phyloP scores from a whole-genome alignment of 805 yeast genomes.

The Candida ortonii region DNA sequence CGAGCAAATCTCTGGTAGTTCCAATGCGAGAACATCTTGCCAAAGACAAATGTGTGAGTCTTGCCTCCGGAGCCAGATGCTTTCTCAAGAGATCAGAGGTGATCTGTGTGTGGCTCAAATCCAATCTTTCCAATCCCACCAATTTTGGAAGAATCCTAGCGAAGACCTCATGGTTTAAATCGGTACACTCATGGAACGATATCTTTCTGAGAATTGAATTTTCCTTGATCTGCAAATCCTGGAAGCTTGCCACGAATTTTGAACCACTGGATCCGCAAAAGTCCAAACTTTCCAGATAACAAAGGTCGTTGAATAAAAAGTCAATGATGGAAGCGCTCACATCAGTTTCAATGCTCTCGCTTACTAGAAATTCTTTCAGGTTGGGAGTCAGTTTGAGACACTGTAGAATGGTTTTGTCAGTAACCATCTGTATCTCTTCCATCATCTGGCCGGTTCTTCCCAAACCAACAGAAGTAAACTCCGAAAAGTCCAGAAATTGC shows the following conservation, averaged over 20 bases:
- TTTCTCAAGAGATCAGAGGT: conserved; percentile 57
- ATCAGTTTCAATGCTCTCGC: conserved; percentile 84
- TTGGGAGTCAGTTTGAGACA: conserved; percentile 65
- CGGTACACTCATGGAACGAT: conserved; percentile 87
- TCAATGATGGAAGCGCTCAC: conserved; percentile 58
- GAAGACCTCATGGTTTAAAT: conserved; percentile 57
- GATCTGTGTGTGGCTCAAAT: conserved; percentile 77
- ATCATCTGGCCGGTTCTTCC: conserved; percentile 91
- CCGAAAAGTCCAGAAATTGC: conserved; percentile 79
- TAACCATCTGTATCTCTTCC: conserved; percentile 87
- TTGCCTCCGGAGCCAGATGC: conserved; percentile 51
- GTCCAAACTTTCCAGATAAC: conserved; percentile 66
- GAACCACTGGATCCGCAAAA: conserved; percentile 84
- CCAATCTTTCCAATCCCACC: conserved; percentile 60
- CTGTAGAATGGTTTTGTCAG: conserved; percentile 63
- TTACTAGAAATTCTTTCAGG: conserved; percentile 73
- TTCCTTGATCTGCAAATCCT: conserved; percentile 34
- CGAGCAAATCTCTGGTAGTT: conserved; percentile 67
- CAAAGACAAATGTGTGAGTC: conserved; percentile 71
- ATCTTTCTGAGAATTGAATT: conserved; percentile 40
- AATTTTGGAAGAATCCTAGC: conserved; percentile 56
- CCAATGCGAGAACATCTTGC: conserved; percentile 60
- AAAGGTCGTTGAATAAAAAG: conserved; percentile 51
- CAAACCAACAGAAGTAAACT: conserved; percentile 83
- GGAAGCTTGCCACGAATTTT: conserved; percentile 58